A percentile compares a stretch with the other conserved stretches of the same genome.
These are phyloP conservation scores for Setaria italica DNA, from an alignment of 202 grass and related monocot species.

Conservation along the genomic window DNA sequence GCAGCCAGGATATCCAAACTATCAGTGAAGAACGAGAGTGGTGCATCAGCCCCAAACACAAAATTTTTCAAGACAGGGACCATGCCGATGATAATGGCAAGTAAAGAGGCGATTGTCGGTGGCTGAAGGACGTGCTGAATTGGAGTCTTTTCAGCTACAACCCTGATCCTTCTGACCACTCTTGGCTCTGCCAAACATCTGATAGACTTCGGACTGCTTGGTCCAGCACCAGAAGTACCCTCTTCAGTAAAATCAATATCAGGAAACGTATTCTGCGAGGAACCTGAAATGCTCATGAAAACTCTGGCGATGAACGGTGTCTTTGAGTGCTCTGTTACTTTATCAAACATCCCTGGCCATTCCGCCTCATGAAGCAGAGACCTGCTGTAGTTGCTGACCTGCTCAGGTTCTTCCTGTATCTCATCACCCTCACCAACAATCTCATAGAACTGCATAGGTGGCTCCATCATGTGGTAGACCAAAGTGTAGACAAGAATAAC, in stretches of 20 bases:
- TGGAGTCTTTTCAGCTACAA: constrained; percentile 86
- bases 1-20: constrained; percentile 82
- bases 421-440: constrained; percentile 68
- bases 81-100: constrained; percentile 76
- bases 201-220: constrained; percentile 75
- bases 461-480: constrained; percentile 96
- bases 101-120: constrained; percentile 74
- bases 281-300: constrained; percentile 83
- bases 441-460: constrained; percentile 84
- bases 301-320: constrained; percentile 76
- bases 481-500: constrained; percentile 88
- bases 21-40: constrained; percentile 79
- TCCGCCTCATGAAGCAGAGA: constrained; percentile 82
- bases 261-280: constrained; percentile 74
- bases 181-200: constrained; percentile 75
- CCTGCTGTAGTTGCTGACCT: constrained; percentile 66
- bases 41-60: constrained; percentile 66
- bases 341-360: constrained; percentile 90
- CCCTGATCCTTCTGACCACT: constrained; percentile 76
- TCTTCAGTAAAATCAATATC: constrained; percentile 77
- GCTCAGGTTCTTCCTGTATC: constrained; percentile 49
- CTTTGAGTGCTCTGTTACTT: constrained; percentile 76
- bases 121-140: constrained; percentile 86
- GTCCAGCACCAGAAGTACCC: constrained; percentile 46
- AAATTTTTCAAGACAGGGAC: constrained; percentile 69